These are phyloP conservation scores for Paramecium sexaurelia DNA, from an alignment of 73 alveolate species.

Conservation along the genomic window DNA sequence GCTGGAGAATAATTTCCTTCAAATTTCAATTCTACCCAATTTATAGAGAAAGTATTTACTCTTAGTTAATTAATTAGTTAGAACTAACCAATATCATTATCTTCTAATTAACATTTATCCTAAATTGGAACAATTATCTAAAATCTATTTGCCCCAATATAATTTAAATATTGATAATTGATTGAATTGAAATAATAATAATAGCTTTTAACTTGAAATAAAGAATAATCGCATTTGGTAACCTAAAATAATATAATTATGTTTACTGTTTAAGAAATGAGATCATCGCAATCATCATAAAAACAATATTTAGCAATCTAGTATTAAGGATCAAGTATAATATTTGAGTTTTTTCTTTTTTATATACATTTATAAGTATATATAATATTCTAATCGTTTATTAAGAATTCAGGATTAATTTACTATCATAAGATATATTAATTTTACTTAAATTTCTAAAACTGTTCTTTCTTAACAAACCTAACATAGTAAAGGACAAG, in stretches of 20 bases:
- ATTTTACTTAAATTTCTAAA: neutral
- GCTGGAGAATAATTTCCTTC: neutral
- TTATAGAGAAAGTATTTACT: neutral
- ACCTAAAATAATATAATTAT: neutral
- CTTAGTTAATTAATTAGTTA: neutral
- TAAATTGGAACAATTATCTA: neutral
- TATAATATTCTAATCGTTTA: neutral
- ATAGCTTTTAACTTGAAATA: too few relatives aligned
- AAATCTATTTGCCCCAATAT: neutral
- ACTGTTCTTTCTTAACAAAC: neutral
- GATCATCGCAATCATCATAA: neutral
- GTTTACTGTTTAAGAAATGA: neutral
- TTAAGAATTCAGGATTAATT: neutral
- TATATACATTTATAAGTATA: neutral
- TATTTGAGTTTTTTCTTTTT: neutral
- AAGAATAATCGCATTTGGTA: too few relatives aligned
- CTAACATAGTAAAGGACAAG: neutral
- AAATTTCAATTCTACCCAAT: neutral
- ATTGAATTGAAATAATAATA: too few relatives aligned
- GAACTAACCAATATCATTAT: too few relatives aligned
- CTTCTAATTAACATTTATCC: neutral
- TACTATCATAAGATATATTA: neutral
- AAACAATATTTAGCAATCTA: neutral
- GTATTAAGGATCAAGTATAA: neutral
- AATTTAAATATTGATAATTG: neutral